Evolutionary conservation across 2,329 filamentous ascomycete species (phyloP).

Genomic region (Diaporthe ilicicola): DNA sequence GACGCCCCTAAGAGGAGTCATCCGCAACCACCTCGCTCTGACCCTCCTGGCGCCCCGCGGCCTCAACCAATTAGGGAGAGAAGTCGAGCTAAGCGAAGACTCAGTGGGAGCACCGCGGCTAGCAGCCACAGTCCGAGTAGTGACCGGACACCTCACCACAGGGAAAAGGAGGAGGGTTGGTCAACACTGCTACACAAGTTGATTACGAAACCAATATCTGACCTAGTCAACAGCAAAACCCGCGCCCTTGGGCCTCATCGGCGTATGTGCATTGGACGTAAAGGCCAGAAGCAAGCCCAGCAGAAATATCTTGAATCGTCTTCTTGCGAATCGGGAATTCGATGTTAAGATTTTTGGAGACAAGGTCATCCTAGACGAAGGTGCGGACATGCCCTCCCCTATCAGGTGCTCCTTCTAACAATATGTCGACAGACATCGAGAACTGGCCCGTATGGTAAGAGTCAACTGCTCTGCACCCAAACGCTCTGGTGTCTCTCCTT

Average conservation of each 20-base stretch:
- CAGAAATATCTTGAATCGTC: constrained; percentile 90
- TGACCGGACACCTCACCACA: constrained; percentile 66
- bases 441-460: constrained; percentile 90
- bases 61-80: constrained; percentile 58
- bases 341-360: constrained; percentile 98
- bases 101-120: constrained; percentile 83
- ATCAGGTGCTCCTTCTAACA: constrained; percentile 30
- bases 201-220: constrained; percentile 36
- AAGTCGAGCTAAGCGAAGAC: constrained; percentile 75
- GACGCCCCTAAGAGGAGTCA: constrained; percentile 57
- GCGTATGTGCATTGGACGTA: constrained; percentile 92
- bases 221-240: constrained; percentile 56
- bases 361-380: constrained; percentile 97
- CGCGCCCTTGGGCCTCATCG: constrained; percentile 75
- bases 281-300: constrained; percentile 98
- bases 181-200: constrained; percentile 31
- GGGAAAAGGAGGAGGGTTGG: constrained; percentile 66
- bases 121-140: constrained; percentile 84
- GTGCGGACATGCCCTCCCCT: constrained; percentile 46
- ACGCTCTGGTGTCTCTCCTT: not conserved
- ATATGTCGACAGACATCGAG: constrained; percentile 70
- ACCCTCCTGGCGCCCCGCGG: constrained; percentile 43
- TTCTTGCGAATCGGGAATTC: constrained; percentile 91
- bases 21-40: constrained; percentile 41
- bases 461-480: not conserved